Base-by-base conservation (phyloP, 1,284 basidiomycete species). In the Tremellales sp. region DNA sequence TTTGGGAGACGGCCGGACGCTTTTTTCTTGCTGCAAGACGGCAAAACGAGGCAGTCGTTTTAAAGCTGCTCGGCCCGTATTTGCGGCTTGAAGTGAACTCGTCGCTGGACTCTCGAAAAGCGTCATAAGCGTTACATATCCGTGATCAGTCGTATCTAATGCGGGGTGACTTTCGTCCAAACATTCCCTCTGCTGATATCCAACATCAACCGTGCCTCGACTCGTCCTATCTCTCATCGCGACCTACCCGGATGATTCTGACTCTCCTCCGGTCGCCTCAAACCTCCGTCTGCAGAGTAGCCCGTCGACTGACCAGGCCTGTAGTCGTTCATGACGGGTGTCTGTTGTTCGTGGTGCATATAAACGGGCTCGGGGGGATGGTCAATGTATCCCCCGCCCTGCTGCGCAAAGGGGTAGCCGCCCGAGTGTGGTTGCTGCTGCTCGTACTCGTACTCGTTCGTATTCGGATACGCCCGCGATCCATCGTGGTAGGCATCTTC, bases 161-260 rank as follows among this genome's bases (percentile, higher is more conserved):
- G n/a, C n/a, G n/a, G n/a, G 37, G 37, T 6, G 37, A 39, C 35
- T 61, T 61, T 39, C 61, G 44, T 3, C 61, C 60, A 43, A 64
- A 61, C 58, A 61, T 56, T 19, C 60, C 61, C 40, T 64, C 60
- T 3, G 60, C 58, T 64, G 42, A 7, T 18, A 31, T 24, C 22
- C 37, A 39, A 9, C 34, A 19, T 16, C 29, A 31, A 34, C 7
- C 22, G 37, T 27, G 42, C 33, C 33, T 41, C 25, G 7, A 13
- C 18, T 29, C 16, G 32, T 4, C 10, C 14, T 2, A 3, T 31
- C 27, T 19, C 16, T 3, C n/a, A 33, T 27, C 27, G 45, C 29
- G 25, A 55, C 59, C 43, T 48, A 64, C 60, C 61, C 31, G 61
- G 60, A 55, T 64, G 61, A 33, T 44, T 54, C 45, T 64, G 60